Base-by-base conservation (phyloP, 352 stramenopile species). In the Globisporangium megalacanthum region DNA sequence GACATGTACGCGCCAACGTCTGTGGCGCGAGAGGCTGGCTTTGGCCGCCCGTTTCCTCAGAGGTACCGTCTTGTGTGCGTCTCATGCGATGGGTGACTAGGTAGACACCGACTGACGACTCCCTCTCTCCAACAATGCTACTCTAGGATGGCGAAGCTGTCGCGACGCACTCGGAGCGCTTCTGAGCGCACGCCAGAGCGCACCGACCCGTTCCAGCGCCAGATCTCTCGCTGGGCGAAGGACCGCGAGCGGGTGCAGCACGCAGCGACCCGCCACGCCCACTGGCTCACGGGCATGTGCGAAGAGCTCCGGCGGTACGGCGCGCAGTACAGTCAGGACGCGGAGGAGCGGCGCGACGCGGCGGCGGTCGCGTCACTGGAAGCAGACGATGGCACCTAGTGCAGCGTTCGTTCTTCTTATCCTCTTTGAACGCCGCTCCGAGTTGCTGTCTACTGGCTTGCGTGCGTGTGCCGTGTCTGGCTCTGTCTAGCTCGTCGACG, bases 231-330 rank as follows among this genome's bases (percentile, higher is more conserved):
- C 19, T 88, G 76, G 75, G 74, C 76, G 29, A 69, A 70, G 65
- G 76, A 77, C 31, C 79, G 76, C 11, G 70, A 85, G 55, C 73
- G 73, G 47, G 67, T 86, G 51, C 76, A 89, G 33, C 68, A 85
- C 45, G 76, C 76, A 3, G 79, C 79, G 52, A 86, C 76, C 8
- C 70, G 59, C 47, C 79, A 86, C 47, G 73, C 79, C 3, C 73
- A 68, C 33, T 89, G 76, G 79, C 65, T 86, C n/a, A 74, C 72
- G 1, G 69, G 57, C 57, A 68, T 88, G n/a, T 86, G 77, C 54
- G 62, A 83, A 20, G 79, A 89, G 55, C 56, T 88, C 41, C 73
- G 77, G 48, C 71, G 79, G 53, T 88, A 89, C 58, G 77, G 74
- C 39, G 68, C 70, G 35, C 81, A 77, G 46, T 78, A 77, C 65